phyloP scores from a whole-genome alignment of 495 filamentous ascomycete genomes.

The Tuber borchii region DNA sequence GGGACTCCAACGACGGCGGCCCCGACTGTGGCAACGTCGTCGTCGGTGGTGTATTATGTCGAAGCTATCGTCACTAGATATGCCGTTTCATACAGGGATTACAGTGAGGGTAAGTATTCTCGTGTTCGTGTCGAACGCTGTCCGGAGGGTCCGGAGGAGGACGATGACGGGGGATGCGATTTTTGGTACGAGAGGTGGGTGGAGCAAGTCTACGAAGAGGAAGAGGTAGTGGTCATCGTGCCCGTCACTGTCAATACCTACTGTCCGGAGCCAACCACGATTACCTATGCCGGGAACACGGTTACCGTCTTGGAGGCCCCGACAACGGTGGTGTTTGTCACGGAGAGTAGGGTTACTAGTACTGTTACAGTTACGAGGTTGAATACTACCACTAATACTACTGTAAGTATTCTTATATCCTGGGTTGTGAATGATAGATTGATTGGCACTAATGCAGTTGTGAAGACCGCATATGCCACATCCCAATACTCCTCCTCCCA shows the following conservation, averaged over 20 bases:
- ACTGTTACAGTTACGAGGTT: conserved; percentile 7
- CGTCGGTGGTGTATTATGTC: conserved; percentile 8
- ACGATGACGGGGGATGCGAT: conserved; percentile 9
- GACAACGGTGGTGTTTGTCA: conserved; percentile 47
- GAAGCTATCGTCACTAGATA: conserved; percentile 20
- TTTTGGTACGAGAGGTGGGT: conserved; percentile 21
- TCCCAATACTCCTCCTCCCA: conserved; percentile 8
- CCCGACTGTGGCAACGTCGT: not conserved
- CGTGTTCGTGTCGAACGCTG: conserved; percentile 21
- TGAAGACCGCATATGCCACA: conserved; percentile 8
- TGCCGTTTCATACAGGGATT: conserved; percentile 13
- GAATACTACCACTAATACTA: not conserved
- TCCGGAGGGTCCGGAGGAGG: not conserved
- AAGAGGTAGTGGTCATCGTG: conserved; percentile 7
- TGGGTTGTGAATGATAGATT: not conserved
- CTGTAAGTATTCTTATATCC: conserved; percentile 9
- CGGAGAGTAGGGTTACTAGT: conserved; percentile 40
- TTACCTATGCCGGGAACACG: conserved; percentile 39
- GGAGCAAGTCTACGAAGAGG: conserved; percentile 6
- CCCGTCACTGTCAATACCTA: conserved; percentile 28
- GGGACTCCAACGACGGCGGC: not conserved
- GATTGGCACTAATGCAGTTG: not conserved
- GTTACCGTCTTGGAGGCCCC: conserved; percentile 48
- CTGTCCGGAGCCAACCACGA: conserved; percentile 19
- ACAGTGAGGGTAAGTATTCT: not conserved